phyloP scores from a whole-genome alignment of 306 rosid species.

The Pachyrhizus erosus region DNA sequence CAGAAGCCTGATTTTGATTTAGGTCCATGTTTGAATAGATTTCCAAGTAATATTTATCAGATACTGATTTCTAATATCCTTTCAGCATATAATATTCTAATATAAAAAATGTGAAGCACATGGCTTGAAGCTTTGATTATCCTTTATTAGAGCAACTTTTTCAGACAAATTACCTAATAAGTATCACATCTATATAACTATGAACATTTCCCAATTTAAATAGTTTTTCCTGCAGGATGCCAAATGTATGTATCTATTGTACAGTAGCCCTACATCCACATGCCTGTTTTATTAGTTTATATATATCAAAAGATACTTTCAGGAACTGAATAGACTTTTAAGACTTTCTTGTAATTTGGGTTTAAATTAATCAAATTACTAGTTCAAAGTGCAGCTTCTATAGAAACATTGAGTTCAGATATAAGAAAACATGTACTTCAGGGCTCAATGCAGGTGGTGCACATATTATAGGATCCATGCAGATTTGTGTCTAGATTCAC shows the following conservation, averaged over 20 bases:
- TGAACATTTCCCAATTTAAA: conserved; percentile 1
- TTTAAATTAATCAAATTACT: background rate
- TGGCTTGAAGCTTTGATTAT: background rate
- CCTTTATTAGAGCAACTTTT: background rate
- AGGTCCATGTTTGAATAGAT: conserved; percentile 4
- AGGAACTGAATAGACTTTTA: background rate
- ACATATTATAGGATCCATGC: background rate
- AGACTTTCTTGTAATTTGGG: background rate
- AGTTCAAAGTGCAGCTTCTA: conserved; percentile 19
- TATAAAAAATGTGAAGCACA: conserved; percentile 17
- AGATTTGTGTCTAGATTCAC: conserved; percentile 9
- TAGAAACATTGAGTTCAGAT: conserved; percentile 11
- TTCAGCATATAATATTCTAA: background rate
- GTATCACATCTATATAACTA: background rate
- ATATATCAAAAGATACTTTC: background rate
- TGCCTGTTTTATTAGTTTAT: background rate
- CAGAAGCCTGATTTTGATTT: background rate
- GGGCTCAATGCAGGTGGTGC: background rate
- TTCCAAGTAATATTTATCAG: background rate
- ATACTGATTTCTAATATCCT: background rate
- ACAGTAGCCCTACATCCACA: conserved; percentile 2
- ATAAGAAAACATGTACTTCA: conserved; percentile 11
- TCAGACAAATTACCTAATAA: background rate
- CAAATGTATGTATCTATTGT: background rate
- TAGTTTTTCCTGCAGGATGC: background rate